Percentiles rank a stretch among this genome's conserved stretches.
phyloP scores from a whole-genome alignment of 139 green algal species.

The Coccomyxa sp. region DNA sequence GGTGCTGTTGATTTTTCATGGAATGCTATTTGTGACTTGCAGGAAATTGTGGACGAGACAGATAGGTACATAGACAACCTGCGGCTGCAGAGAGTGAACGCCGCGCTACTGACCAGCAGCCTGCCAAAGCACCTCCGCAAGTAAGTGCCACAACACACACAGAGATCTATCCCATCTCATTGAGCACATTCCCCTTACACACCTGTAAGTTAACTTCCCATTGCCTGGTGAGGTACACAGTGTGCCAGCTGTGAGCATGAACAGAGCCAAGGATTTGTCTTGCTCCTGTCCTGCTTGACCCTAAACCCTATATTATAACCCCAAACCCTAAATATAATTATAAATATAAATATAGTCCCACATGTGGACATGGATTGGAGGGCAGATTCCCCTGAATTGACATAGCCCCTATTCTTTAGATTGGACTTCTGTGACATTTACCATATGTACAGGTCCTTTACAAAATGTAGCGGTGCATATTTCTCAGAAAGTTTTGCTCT shows the following conservation, averaged over 20 bases:
- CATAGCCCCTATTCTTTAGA: too few species aligned
- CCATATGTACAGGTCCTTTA: too few species aligned
- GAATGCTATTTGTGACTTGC: not conserved
- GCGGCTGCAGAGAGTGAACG: constrained; percentile 47
- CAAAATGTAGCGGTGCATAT: too few species aligned
- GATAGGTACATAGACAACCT: constrained; percentile 76
- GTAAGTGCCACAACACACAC: not conserved
- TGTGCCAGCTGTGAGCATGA: not conserved
- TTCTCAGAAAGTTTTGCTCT: too few species aligned
- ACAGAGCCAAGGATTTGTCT: not conserved
- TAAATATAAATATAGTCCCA: too few species aligned
- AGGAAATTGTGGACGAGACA: constrained; percentile 72
- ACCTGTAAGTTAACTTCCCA: not conserved
- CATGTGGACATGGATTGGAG: too few species aligned
- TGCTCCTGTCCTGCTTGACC: not conserved
- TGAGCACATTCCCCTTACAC: not conserved
- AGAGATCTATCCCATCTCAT: not conserved
- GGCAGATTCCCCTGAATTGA: too few species aligned
- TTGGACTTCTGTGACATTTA: too few species aligned
- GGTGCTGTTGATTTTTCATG: not conserved
- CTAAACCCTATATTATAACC: not conserved
- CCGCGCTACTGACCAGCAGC: constrained; percentile 19
- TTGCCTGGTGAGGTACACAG: not conserved
- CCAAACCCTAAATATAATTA: too few species aligned
- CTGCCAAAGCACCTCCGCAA: constrained; percentile 48